Evolutionary conservation across 768 basidiomycete species (phyloP).

Genomic region (Floccularia luteovirens): DNA sequence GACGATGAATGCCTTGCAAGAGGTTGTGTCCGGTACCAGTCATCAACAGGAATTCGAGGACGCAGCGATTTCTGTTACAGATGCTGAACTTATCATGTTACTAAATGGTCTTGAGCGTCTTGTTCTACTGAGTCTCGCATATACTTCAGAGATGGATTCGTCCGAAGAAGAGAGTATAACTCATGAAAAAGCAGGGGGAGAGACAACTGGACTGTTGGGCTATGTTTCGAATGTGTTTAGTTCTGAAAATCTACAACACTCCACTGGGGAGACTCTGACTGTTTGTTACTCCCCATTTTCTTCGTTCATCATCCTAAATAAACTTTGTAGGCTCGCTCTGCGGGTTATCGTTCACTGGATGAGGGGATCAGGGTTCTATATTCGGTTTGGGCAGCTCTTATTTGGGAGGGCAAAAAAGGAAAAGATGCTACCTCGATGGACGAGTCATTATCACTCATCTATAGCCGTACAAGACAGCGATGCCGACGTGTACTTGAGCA

Average conservation of each 20-base stretch:
- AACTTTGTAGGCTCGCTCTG: conserved; percentile 50
- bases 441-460: conserved; percentile 63
- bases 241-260: conserved; percentile 44
- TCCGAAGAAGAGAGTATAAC: conserved; percentile 49
- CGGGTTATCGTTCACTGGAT: conserved; percentile 70
- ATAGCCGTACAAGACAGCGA: conserved; percentile 55
- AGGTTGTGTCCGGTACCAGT: conserved; percentile 38
- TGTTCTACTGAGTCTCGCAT: conserved; percentile 63
- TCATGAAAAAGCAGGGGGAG: conserved; percentile 48
- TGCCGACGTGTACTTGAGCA: conserved; percentile 79
- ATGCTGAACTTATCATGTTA: conserved; percentile 80
- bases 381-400: conserved; percentile 59
- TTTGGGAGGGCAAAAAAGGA: conserved; percentile 43
- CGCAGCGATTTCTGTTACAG: conserved; percentile 47
- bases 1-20: conserved; percentile 45
- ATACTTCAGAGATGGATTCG: conserved; percentile 37
- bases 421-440: conserved; percentile 45
- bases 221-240: conserved; percentile 91
- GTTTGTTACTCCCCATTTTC: conserved; percentile 27
- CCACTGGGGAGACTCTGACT: conserved; percentile 45
- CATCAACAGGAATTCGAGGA: conserved; percentile 31
- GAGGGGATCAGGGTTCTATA: conserved; percentile 79
- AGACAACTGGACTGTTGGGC: conserved; percentile 69
- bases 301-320: not conserved
- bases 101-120: conserved; percentile 81